Evolutionary conservation across 352 stramenopile species (phyloP).

Genomic region (Halophytophthora batemanensis): DNA sequence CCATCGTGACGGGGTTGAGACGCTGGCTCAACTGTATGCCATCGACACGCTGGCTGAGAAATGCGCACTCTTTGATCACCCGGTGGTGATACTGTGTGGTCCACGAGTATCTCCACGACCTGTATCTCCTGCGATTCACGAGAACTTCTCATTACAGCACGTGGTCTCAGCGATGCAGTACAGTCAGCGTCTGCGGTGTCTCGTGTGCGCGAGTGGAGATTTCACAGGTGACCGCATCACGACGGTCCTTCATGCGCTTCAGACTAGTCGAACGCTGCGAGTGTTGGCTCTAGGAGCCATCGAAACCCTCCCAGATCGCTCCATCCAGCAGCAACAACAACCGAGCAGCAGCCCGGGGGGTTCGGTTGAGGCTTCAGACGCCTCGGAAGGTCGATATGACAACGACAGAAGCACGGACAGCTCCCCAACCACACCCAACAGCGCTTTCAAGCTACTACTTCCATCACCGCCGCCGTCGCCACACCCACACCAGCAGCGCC

Average conservation of each 20-base stretch:
- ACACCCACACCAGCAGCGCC: constrained; percentile 10
- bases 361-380: not conserved
- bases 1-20: constrained; percentile 21
- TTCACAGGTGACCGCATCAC: constrained; percentile 26
- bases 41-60: constrained; percentile 34
- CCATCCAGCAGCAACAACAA: constrained; percentile 7
- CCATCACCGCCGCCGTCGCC: constrained; percentile 9
- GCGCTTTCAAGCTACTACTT: not conserved
- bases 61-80: constrained; percentile 47
- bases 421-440: not conserved
- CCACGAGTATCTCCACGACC: not conserved
- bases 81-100: constrained; percentile 32
- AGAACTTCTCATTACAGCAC: constrained; percentile 29
- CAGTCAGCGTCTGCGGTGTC: constrained; percentile 33
- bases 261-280: constrained; percentile 37
- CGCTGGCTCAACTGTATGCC: constrained; percentile 19
- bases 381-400: not conserved
- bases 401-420: constrained; percentile 1
- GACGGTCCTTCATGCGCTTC: constrained; percentile 35
- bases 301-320: constrained; percentile 1
- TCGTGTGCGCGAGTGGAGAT: constrained; percentile 34
- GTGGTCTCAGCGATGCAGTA: constrained; percentile 49
- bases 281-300: constrained; percentile 45
- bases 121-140: constrained; percentile 6
- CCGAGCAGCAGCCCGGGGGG: too few relatives aligned